phyloP scores from a whole-genome alignment of 352 stramenopile species.

The Globisporangium middletonii region DNA sequence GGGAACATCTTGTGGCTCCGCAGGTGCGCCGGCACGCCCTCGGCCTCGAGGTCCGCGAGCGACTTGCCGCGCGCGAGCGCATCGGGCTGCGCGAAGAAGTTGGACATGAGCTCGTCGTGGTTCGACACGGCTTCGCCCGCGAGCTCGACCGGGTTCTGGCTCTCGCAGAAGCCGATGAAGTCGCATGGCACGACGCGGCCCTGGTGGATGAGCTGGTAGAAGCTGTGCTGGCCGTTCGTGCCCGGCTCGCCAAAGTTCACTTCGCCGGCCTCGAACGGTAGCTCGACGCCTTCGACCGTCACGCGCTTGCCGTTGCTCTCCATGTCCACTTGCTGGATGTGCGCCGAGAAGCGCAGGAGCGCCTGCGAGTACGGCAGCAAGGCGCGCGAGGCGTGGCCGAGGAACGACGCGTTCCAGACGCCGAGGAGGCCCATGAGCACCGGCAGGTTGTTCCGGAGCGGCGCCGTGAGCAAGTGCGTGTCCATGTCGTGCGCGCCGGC shows the following conservation, averaged over 20 bases:
- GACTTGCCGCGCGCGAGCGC: slow-evolving; percentile 96
- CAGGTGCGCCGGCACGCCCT: slow-evolving; percentile 91
- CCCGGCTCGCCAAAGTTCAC: slow-evolving; percentile 97
- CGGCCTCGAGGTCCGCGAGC: slow-evolving; percentile 88
- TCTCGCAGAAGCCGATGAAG: slow-evolving; percentile 98
- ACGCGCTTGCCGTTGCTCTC: slow-evolving; percentile 99
- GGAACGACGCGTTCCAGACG: slow-evolving; percentile 98
- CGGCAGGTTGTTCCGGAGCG: slow-evolving; percentile 93
- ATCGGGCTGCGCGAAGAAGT: slow-evolving; percentile 99
- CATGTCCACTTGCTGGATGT: slow-evolving; percentile 99
- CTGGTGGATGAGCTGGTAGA: slow-evolving; percentile 99
- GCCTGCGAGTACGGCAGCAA: slow-evolving; percentile 93
- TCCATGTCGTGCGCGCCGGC: slow-evolving; percentile 96
- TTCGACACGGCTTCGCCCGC: slow-evolving; percentile 89
- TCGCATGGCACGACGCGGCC: slow-evolving; percentile 95
- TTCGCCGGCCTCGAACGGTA: slow-evolving; percentile 94
- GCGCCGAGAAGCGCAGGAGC: slow-evolving; percentile 92
- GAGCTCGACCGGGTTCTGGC: slow-evolving; percentile 82
- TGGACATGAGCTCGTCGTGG: slow-evolving; percentile 99
- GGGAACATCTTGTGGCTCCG: slow-evolving; percentile 95
- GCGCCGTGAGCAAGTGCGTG: slow-evolving; percentile 94
- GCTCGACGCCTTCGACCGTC: slow-evolving; percentile 88
- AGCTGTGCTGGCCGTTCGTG: slow-evolving; percentile 98
- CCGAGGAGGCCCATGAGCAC: slow-evolving; percentile 96
- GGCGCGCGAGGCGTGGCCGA: slow-evolving; percentile 90